Base-by-base conservation (phyloP, 2,329 filamentous ascomycete genomes). In the Podosphaera aphanis region DNA sequence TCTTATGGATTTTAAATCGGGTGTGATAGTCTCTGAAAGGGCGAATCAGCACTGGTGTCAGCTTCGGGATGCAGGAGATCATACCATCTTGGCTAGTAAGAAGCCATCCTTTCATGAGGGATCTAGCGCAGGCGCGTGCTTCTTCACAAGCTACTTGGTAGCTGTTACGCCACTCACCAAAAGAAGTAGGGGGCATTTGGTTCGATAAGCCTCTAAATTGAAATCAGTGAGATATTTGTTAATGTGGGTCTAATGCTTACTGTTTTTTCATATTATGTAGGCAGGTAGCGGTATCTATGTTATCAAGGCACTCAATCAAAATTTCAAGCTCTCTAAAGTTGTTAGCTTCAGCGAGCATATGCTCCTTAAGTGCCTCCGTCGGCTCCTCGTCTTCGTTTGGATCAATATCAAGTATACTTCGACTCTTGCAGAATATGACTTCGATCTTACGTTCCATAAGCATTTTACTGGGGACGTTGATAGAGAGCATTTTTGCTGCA, bases 311-410 rank as follows among this genome's bases (percentile, higher is more conserved):
- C 44, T 69, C 67, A 39, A 79, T 70, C 23, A 86, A 64, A 47
- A 68, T 66, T 60, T 85, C 80, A 41, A 86, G 65, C 52, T 84
- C 78, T 50, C 71, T 71, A 60, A 76, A 77, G 41, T 70, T 74
- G 47, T 71, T 68, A 5, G 77, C 75, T 49, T 77, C 66, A 2
- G 62, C 62, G 39, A 66, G 58, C 16, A 77, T 45, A 38, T 60
- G 51, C 38, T 49, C 50, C 40, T 54, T 38, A 59, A 45, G 5
- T 52, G 46, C 47, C 48, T 53, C 52, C 7, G 51, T 56, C 18
- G 53, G 21, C 49, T 59, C 55, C 40, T 58, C 56, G 6, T 56
- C 53, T 35, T 53, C 51, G 29, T 46, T 48, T 21, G 36, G 39
- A 38, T 56, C 53, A 16, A 37, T 45, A 8, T 47, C 31, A 25